Base-by-base conservation (phyloP, 148 eudicot species). In the Gaultheria prostrata region DNA sequence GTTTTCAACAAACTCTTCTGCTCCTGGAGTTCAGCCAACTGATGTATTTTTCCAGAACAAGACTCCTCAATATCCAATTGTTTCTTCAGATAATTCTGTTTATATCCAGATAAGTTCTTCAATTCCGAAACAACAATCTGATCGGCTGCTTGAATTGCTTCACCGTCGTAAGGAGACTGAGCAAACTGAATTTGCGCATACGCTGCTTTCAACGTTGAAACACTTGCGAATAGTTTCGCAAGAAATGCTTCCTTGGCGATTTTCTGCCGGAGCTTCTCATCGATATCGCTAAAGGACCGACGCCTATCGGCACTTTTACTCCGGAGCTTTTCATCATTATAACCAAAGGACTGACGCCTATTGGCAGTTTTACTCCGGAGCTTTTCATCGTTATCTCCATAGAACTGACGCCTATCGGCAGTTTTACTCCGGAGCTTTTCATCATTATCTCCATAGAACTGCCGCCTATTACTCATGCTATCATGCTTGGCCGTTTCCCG, bases 141-240 rank as follows among this genome's bases (percentile, higher is more conserved):
- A 78, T 97, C 99, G 5, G 98, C 89, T 14, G 89, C 86, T 79
- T 95, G 98, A 85, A 97, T 93, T 6, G 90, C 90, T 53, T 90
- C 97, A 39, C 84, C 90, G 84, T 97, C 95, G 51, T 95, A 97
- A 32, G 99, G 99, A 79, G 92, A 91, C 79, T 95, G 96, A 67
- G 95, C 89, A 80, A 87, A 87, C 77, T 97, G 99, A 89, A 97
- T 77, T 50, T 92, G 90, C 0, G 98, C 98, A 87, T 97, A 97
- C 0, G 96, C 92, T 53, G 99, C 95, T 88, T 97, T 97, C 45
- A 92, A 83, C 8, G 93, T 57, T 48, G 99, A 97, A 83, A 97
- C 81, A 80, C 89, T 89, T 6, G 99, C 93, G 78, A 97, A 97
- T 24, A 92, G 61, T 75, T 91, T 92, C 1, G 96, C 98, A 28